These are phyloP conservation scores for Chaetomium sp. DNA, from an alignment of 2,329 filamentous ascomycete species.

Conservation along the genomic window DNA sequence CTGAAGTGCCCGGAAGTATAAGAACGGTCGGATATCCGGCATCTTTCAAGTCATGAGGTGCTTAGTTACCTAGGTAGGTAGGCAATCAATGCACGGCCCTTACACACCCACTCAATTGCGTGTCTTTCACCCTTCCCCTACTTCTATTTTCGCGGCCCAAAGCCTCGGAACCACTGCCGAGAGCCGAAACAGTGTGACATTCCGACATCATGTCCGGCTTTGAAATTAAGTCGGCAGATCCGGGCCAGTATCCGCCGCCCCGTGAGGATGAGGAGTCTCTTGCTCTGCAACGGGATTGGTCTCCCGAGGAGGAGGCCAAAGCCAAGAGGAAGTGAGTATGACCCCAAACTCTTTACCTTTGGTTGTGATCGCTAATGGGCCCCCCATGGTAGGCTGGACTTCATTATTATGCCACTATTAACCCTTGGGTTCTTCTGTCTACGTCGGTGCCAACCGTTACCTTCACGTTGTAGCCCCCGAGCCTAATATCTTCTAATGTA, in stretches of 20 bases:
- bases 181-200: neutral
- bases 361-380: neutral
- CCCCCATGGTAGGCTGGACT: slow-evolving; percentile 39
- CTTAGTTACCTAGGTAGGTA: too few species aligned
- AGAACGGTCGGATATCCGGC: neutral
- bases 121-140: neutral
- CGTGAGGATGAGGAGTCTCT: slow-evolving; percentile 39
- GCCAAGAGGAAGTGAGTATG: slow-evolving; percentile 44
- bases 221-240: slow-evolving; percentile 6
- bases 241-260: slow-evolving; percentile 19
- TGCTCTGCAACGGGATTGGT: slow-evolving; percentile 40
- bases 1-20: neutral
- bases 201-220: neutral
- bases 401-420: slow-evolving; percentile 48
- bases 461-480: neutral
- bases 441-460: slow-evolving; percentile 37
- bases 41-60: neutral
- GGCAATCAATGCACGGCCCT: neutral
- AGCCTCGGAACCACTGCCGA: neutral
- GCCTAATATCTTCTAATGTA: neutral
- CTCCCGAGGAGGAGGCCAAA: slow-evolving; percentile 41
- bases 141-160: neutral
- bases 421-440: slow-evolving; percentile 48
- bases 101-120: neutral
- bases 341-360: neutral